phyloP scores from a whole-genome alignment of 106 monocot species.

The Dioscorea dumetorum region DNA sequence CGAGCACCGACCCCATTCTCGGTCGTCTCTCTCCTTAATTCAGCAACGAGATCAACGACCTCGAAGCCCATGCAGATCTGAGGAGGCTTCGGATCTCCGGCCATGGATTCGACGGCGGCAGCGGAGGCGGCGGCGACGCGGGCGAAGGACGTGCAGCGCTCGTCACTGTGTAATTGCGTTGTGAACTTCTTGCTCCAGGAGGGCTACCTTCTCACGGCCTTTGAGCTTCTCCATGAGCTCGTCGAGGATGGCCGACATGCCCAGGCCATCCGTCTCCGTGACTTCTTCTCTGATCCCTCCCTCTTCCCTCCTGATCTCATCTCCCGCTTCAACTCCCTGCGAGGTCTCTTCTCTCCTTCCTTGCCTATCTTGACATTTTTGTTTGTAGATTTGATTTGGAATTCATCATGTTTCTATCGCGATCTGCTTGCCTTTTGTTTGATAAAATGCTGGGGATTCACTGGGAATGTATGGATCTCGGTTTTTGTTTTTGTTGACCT shows the following conservation, averaged over 20 bases:
- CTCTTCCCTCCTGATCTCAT: slow-evolving; percentile 82
- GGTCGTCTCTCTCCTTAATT: too few relatives aligned
- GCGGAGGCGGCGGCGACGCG: slow-evolving; percentile 11
- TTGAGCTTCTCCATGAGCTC: slow-evolving; percentile 98
- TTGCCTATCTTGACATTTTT: background rate
- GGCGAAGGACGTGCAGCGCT: slow-evolving; percentile 56
- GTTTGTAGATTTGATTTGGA: background rate
- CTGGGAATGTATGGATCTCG: too few relatives aligned
- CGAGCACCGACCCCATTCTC: too few relatives aligned
- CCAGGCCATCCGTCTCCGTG: slow-evolving; percentile 86
- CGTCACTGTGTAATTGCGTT: slow-evolving; percentile 96
- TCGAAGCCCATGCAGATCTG: background rate
- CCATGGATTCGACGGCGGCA: background rate
- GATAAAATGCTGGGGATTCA: too few relatives aligned
- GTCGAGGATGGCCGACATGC: slow-evolving; percentile 86
- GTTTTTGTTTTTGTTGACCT: too few relatives aligned
- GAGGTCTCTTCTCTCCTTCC: slow-evolving; percentile 33
- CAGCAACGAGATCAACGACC: too few relatives aligned
- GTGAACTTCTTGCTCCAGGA: slow-evolving; percentile 93
- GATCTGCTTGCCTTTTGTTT: too few relatives aligned
- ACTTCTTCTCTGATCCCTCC: slow-evolving; percentile 65
- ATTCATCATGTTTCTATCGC: too few relatives aligned
- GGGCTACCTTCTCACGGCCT: slow-evolving; percentile 84
- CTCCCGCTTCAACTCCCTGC: slow-evolving; percentile 52
- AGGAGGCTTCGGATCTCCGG: background rate